phyloP scores from a whole-genome alignment of 768 basidiomycete genomes.

The Suillus subalutaceus region DNA sequence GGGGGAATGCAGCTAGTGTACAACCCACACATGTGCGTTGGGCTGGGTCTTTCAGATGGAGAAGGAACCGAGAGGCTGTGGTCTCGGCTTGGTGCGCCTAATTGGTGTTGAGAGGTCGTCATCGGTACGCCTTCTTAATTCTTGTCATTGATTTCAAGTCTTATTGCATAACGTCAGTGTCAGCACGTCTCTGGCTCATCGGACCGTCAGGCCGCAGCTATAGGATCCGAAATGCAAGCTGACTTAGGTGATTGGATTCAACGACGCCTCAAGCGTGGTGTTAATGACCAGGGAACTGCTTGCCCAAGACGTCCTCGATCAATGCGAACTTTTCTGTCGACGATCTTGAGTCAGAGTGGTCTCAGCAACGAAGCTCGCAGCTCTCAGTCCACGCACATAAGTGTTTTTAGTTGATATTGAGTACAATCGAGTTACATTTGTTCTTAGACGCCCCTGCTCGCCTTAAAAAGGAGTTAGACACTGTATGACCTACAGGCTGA shows the following conservation, averaged over 20 bases:
- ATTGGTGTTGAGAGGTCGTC: conserved; percentile 37
- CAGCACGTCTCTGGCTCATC: background rate
- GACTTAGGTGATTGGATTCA: too few species aligned
- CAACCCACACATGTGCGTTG: too few species aligned
- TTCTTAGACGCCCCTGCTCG: conserved; percentile 29
- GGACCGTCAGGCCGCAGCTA: too few species aligned
- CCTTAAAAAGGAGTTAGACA: conserved; percentile 37
- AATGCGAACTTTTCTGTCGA: too few species aligned
- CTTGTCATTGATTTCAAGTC: conserved; percentile 1
- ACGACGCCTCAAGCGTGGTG: too few species aligned
- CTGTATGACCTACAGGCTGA: conserved; percentile 35
- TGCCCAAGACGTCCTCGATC: too few species aligned
- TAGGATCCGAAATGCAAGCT: too few species aligned
- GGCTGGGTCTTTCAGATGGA: too few species aligned
- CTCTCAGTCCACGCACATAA: conserved; percentile 30
- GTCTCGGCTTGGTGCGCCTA: conserved; percentile 35
- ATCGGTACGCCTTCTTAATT: conserved; percentile 27
- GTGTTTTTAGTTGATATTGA: conserved; percentile 15
- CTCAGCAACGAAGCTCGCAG: conserved; percentile 34
- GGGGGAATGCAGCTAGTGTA: too few species aligned
- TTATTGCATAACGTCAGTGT: conserved; percentile 13
- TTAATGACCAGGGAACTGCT: too few species aligned
- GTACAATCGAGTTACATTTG: background rate
- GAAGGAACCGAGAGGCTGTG: conserved; percentile 36
- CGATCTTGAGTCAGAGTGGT: too few species aligned